Percentiles rank a stretch among this genome's conserved stretches.
Evolutionary conservation across 176 grass and related monocot species (phyloP).

Genomic region (Oryza coarctata): DNA sequence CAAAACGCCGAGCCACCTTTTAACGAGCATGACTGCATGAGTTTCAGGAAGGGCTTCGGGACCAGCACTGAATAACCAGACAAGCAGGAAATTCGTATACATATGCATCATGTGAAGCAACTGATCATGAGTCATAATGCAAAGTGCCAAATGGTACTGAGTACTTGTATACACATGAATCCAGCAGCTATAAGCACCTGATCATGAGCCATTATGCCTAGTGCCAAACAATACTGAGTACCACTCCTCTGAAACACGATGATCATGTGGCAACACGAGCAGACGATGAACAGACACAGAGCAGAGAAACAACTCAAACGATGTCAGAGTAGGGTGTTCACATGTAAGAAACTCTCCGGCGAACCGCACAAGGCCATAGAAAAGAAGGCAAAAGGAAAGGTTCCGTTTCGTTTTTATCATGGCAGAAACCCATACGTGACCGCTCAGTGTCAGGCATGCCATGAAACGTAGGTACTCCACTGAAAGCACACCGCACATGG

Average conservation of each 20-base stretch:
- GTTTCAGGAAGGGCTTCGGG: not conserved
- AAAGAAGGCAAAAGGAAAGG: not conserved
- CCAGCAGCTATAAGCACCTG: conserved; percentile 22
- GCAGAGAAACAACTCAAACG: not conserved
- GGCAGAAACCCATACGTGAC: not conserved
- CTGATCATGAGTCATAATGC: conserved; percentile 32
- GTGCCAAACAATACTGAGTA: conserved; percentile 21
- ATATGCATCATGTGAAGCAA: not conserved
- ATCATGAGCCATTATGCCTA: conserved; percentile 36
- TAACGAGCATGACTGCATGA: not conserved
- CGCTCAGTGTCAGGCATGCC: too few relatives aligned
- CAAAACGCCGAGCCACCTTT: not conserved
- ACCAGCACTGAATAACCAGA: conserved; percentile 8
- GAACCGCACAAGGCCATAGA: not conserved
- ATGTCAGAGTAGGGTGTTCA: not conserved
- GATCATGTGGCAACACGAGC: conserved; percentile 15
- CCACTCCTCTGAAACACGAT: conserved; percentile 14
- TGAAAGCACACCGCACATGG: not conserved
- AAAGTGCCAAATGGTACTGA: conserved; percentile 25
- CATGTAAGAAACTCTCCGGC: not conserved
- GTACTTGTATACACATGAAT: not conserved
- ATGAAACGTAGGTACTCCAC: not conserved
- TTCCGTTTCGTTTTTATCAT: too few relatives aligned
- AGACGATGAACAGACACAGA: not conserved
- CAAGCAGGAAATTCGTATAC: not conserved